Conservation (phyloP, 257 asterid species). For the Ballota nigra region DNA sequence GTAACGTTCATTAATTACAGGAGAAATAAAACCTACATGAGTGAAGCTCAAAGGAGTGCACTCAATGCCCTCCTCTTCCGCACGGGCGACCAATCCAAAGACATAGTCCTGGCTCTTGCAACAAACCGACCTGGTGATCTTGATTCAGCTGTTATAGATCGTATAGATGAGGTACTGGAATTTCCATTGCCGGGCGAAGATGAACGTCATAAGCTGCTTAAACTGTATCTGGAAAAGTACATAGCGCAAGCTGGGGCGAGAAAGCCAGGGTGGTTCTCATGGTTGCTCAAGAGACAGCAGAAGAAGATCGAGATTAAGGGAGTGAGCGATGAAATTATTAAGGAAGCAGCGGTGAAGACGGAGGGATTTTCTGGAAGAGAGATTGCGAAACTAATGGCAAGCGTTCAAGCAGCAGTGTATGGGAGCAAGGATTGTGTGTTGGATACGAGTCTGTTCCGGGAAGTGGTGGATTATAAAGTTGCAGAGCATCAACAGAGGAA, state of each 20-base stretch:
- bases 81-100: slow-evolving; percentile 97
- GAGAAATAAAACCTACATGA: slow-evolving; percentile 94
- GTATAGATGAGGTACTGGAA: slow-evolving; percentile 92
- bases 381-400: slow-evolving; percentile 89
- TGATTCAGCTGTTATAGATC: slow-evolving; percentile 92
- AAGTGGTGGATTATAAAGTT: slow-evolving; percentile 77
- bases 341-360: slow-evolving; percentile 78
- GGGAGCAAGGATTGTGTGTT: slow-evolving; percentile 77
- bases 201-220: slow-evolving; percentile 79
- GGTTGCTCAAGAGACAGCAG: slow-evolving; percentile 53
- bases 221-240: slow-evolving; percentile 77
- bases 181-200: slow-evolving; percentile 90
- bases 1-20: slow-evolving; percentile 40
- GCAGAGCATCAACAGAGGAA: slow-evolving; percentile 95
- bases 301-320: slow-evolving; percentile 74
- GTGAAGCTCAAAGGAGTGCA: slow-evolving; percentile 99
- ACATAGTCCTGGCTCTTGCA: slow-evolving; percentile 89
- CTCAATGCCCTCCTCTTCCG: slow-evolving; percentile 89
- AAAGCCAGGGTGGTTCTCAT: slow-evolving; percentile 57
- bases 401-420: slow-evolving; percentile 95
- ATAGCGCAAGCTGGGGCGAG: slow-evolving; percentile 75
- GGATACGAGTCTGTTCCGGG: slow-evolving; percentile 68
- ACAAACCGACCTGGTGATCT: slow-evolving; percentile 97
- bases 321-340: slow-evolving; percentile 63
- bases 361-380: slow-evolving; percentile 94